phyloP scores from a whole-genome alignment of 2,329 filamentous ascomycete genomes.

The Coniochaeta prunicola region DNA sequence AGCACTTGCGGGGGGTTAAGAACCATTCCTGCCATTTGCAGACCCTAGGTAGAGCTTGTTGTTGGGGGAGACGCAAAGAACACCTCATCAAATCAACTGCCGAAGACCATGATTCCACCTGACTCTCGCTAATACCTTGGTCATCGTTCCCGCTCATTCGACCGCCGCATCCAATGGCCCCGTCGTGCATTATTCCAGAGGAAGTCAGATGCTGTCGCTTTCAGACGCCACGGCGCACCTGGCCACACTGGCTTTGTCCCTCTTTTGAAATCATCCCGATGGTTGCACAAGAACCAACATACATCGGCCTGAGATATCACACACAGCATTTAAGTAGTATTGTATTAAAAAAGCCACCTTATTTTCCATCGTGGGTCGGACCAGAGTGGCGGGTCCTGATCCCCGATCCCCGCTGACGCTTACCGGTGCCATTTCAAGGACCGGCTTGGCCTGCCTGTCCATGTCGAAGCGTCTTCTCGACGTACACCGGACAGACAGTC shows the following conservation, averaged over 20 bases:
- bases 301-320: neutral
- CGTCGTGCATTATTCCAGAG: neutral
- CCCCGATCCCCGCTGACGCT: neutral
- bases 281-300: neutral
- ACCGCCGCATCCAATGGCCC: neutral
- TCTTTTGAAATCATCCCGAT: neutral
- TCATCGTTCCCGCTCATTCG: neutral
- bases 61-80: neutral
- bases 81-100: neutral
- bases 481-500: neutral
- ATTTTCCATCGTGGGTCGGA: neutral
- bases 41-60: too few species aligned
- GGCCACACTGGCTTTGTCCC: neutral
- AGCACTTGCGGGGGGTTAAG: too few species aligned
- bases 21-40: too few species aligned
- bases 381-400: neutral
- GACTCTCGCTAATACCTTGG: neutral
- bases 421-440: neutral
- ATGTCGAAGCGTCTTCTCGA: neutral
- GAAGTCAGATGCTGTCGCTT: neutral
- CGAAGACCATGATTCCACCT: neutral
- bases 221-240: neutral
- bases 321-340: too few species aligned
- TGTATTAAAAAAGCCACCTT: too few species aligned
- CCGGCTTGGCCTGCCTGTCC: neutral